Evolutionary conservation across 202 grass and related monocot genomes (phyloP), one percentile per base, ranked within the genome.

Genomic region (Panicum hallii): DNA sequence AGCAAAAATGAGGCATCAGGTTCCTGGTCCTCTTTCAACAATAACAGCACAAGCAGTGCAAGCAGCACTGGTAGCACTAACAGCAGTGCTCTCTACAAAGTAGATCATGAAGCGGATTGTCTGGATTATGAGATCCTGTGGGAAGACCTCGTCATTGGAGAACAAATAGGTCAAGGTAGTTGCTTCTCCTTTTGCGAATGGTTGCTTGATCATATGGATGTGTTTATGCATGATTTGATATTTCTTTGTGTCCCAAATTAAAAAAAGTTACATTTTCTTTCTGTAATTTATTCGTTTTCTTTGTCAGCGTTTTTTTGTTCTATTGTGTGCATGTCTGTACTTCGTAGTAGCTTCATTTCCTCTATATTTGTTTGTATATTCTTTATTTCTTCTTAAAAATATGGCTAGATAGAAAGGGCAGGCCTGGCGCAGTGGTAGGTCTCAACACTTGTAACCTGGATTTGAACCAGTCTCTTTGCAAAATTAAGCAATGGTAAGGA

Each of bases 101-200:
- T 92, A 76, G 93, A 99, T 82, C 79, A 91, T 79, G 93, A 99
- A 79, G 86, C 76, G 6, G 97, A 99, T 82, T 94, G 97, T 87
- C 90, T 99, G 73, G 97, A 99, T 87, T 99, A 96, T 87, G 97
- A 97, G 52, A 99, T 99, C 86, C 80, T 97, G 61, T 99, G 97
- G 97, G 97, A 97, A 86, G 97, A 99, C 87, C 93, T 99, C 58
- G 87, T 63, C 71, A 93, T 99, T 85, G 91, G 93, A 64, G 93
- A 97, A 87, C 93, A 99, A 79, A 90, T 97, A 75, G 97, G 97
- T 46, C 97, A 99, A 99, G 97, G 97, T 99, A 93, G 26, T 79
- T 56, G 75, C 53, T 88, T 76, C 81, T 76, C 38, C 57, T 84
- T 60, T 78, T 72, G 6, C 64, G 40, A 68, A 78, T 72, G 70